Base-by-base conservation (phyloP, 768 basidiomycete genomes). In the Trametes cinnabarina region DNA sequence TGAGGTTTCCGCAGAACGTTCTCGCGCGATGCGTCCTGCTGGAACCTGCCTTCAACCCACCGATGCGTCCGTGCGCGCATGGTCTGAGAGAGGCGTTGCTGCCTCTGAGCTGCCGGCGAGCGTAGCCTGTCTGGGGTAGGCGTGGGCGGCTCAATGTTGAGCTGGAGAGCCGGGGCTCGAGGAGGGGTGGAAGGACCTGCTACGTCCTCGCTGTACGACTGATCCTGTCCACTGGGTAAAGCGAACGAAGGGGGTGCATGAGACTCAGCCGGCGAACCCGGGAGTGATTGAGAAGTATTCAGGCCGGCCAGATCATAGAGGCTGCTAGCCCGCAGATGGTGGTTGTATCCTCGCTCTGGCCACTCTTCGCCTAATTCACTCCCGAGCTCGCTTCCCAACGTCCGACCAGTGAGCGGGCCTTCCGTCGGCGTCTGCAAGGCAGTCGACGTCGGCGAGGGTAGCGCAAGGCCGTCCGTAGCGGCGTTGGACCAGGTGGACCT, bases 301-400 rank as follows among this genome's bases (percentile, higher is more conserved):
- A 68, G 52, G 51, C 48, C 61, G 19, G 64, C 60, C 48, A 86
- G 66, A 57, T 82, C 79, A 60, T 77, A 81, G 17, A 88, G 72
- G 62, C 87, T 89, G 40, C 74, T 77, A 7, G 78, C 76, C 25
- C 82, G 77, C 48, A 82, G 71, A 59, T 82, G 84, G 59, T 75
- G 71, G 49, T 76, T 75, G 19, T 67, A 71, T 15, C 70, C 64
- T 49, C 71, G 70, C 14, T 65, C 65, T 34, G 71, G 69, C 71
- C 77, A 81, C 58, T 78, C 78, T 15, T 78, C 76, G 4, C 75
- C 76, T 19, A 81, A 76, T 64, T 82, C 79, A 55, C 73, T 77
- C 26, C 81, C 84, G 0, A 91, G 75, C 69, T 89, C 86, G 51
- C 77, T 78, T 54, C 81, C 81, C 1, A 88, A 75, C 2, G 83